Evolutionary conservation across 148 eudicot species (phyloP), one percentile per base, ranked within the genome.

Genomic region (Fallopia convolvulus): DNA sequence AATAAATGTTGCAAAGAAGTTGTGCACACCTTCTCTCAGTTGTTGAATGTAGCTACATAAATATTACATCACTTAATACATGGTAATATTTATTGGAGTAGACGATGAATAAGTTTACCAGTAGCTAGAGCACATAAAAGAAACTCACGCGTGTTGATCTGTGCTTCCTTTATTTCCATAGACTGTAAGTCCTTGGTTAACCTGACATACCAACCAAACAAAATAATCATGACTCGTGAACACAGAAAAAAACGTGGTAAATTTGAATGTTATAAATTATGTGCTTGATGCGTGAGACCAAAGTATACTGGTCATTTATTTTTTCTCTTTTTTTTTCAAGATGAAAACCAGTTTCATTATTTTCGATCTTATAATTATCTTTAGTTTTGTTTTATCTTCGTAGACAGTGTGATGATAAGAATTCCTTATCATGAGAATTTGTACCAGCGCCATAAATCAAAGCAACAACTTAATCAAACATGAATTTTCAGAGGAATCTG

Each of bases 101-200:
- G 8, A 60, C 2, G 26, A 60, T 8, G 41, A 41, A 65, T 2
- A 13, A 32, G 17, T 65, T 65, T 65, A 68, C 44, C 0, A 7
- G 44, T 68, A 39, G 63, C 49, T 41, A 9, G 70, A 23, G 32
- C 33, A 58, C 65, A 17, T 11, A 75, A 60, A 36, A 44, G 23
- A 50, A n/a, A 88, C 99, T 80, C 84, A 93, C 98, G 99, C 99
- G 73, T 95, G 99, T 83, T 95, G 99, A 85, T 95, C 99, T 14
- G 99, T 95, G 90, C 99, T 95, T 79, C 99, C 99, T 88, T 95
- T 95, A 82, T 95, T 92, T 80, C 99, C 99, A 81, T 95, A 95
- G 5, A 95, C 99, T 55, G 89, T 84, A 63, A 95, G 83, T 60
- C 99, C 99, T 79, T 95, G 99, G 85, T 91, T 95, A 77, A 95